phyloP scores from a whole-genome alignment of 108 stramenopile species.

The Nannochloropsis salina region DNA sequence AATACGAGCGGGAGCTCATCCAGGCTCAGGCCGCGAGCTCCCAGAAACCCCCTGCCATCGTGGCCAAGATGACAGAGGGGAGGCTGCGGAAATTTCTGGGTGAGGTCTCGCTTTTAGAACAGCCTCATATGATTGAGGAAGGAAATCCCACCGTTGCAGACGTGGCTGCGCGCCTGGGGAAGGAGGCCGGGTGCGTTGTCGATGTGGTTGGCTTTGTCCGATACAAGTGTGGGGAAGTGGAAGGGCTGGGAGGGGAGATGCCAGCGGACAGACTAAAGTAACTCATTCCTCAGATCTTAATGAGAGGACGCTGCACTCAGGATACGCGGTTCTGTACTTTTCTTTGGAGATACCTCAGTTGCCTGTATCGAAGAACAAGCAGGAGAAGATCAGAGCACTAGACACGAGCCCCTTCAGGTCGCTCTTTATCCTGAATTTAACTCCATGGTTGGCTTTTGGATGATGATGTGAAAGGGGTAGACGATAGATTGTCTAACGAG shows the following conservation, averaged over 20 bases:
- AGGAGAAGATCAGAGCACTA: no score
- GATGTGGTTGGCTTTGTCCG: neutral
- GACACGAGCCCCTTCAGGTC: no score
- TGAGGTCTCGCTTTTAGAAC: constrained; percentile 29
- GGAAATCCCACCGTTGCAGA: constrained; percentile 36
- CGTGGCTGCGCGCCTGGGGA: neutral
- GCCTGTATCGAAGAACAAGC: no score
- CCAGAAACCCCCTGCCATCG: constrained; percentile 31
- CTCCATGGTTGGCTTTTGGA: no score
- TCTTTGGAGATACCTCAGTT: no score
- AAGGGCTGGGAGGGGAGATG: constrained; percentile 23
- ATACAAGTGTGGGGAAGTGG: constrained; percentile 17
- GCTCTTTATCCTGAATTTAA: no score
- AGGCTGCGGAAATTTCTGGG: constrained; percentile 41
- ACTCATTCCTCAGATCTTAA: no score
- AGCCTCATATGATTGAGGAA: constrained; percentile 44
- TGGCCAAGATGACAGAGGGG: constrained; percentile 48
- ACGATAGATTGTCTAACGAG: no score
- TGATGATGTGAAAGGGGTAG: no score
- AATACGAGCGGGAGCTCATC: constrained; percentile 32
- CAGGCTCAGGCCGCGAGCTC: constrained; percentile 26
- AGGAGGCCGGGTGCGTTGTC: neutral
- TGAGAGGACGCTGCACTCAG: no score
- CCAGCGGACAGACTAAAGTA: constrained; percentile 1
- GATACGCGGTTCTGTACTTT: no score